Base-by-base conservation (phyloP, 148 eudicot genomes). In the Chenopodium suecicum region DNA sequence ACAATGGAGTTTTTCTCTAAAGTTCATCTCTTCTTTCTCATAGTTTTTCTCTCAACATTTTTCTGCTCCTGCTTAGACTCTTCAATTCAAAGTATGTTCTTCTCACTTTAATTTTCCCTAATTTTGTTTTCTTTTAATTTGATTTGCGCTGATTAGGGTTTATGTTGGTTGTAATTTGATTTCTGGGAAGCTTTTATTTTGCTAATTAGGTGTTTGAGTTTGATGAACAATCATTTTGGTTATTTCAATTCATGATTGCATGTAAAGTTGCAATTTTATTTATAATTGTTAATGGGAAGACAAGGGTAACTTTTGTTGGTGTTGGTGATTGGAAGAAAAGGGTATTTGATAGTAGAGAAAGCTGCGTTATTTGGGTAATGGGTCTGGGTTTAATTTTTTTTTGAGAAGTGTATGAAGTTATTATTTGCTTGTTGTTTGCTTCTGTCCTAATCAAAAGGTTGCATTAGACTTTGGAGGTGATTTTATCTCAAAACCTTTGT, bases 1-100 rank as follows among this genome's bases (percentile, higher is more conserved):
- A 46, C 2, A 1, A 85, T 88, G 90, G 76, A 78, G 76, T 63
- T 62, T 25, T 67, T 66, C 7, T 64, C 79, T 76, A 29, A 17
- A 68, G 2, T 73, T 83, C 74, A 58, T 73, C 81, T 85, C 1
- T 66, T 85, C 22, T 60, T 14, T 52, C 60, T 85, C 34, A 56
- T 62, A 19, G 50, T 88, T 77, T 44, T 75, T 27, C 65, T 78
- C 27, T 74, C 82, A 4, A 2, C 79, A 23, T n/a, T 80, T 63
- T 75, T 29, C n/a, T 48, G 82, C 82, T 80, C 71, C 10, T 75
- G 50, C 66, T 16, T 68, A 9, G 84, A 70, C n/a, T 47, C 67
- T 25, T 81, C 74, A 70, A 5, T 65, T 13, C 67, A 50, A 14
- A 65, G 83, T 81, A 75, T 74, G 79, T 70, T 58, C 20, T 63